phyloP scores from a whole-genome alignment of 1,284 basidiomycete species.

The Ceratobasidium papillatum region DNA sequence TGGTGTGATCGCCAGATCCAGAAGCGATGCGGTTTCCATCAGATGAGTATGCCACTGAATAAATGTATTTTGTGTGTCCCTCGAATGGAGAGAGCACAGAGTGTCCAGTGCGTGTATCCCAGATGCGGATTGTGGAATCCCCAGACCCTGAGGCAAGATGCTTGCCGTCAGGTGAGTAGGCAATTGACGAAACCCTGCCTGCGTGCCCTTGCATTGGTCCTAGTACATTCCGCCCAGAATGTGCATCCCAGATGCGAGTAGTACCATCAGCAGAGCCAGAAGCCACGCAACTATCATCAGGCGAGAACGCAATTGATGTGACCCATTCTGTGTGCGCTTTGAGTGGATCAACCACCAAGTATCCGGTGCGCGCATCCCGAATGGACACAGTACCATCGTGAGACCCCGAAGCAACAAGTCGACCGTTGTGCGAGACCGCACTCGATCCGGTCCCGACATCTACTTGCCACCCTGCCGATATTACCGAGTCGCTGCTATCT shows the following conservation, averaged over 20 bases:
- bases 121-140: slow-evolving; percentile 27
- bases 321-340: not conserved
- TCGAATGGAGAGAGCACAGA: not conserved
- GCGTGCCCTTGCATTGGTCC: not conserved
- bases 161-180: not conserved
- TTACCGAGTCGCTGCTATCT: not conserved
- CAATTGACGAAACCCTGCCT: not conserved
- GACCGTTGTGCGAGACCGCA: slow-evolving; percentile 5
- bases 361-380: not conserved
- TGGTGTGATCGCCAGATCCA: slow-evolving; percentile 24
- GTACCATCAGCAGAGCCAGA: slow-evolving; percentile 5
- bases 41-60: slow-evolving; percentile 15
- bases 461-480: not conserved
- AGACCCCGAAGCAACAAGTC: not conserved
- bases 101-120: slow-evolving; percentile 15
- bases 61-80: slow-evolving; percentile 29
- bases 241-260: slow-evolving; percentile 21
- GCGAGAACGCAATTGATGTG: slow-evolving; percentile 11
- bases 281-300: slow-evolving; percentile 5
- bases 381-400: not conserved
- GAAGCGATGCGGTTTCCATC: slow-evolving; percentile 34
- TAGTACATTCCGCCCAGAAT: not conserved
- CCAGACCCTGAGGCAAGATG: slow-evolving; percentile 12
- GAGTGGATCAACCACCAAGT: not conserved
- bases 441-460: not conserved